Base-by-base conservation (phyloP, 73 alveolate genomes). In the Breviolum minutum region DNA sequence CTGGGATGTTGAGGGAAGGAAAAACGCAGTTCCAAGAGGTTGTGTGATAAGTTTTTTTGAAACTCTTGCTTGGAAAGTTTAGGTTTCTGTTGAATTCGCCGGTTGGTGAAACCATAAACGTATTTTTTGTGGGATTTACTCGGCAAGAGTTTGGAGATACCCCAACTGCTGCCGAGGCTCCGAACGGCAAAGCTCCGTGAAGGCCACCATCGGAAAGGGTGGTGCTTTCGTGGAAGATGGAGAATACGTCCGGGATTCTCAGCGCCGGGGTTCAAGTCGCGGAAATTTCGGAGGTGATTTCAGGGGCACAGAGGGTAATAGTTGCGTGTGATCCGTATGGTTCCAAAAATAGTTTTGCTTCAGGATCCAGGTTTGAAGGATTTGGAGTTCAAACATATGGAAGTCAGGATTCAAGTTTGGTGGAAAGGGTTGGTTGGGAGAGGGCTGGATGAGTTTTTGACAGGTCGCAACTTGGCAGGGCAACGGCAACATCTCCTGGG, bases 391-490 rank as follows among this genome's bases (percentile, higher is more conserved):
- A 40, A 40, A 40, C 0, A 40, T 40, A 40, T 40, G 54, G 54
- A 40, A 40, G 54, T 40, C 54, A 40, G 54, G 54, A 40, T 40
- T 40, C 54, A 40, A 40, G 54, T 40, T 40, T 40, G 54, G 54
- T 3, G 54, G 54, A 40, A 40, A 40, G 54, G 3, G 54, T 40
- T 40, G 54, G 54, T 40, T 40, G 54, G 0, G 54, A 0, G 54
- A 40, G 54, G 54, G 54, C 3, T 40, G 3, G 54, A 40, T 68
- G 77, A 17, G 17, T 68, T 20, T 12, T 30, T 40, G 48, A 16
- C 86, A 89, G 96, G 98, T 92, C 9, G 98, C 98, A n/a, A 92
- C 91, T 2, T 92, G 98, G 98, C 68, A 76, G 81, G 98, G 98
- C 81, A 74, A 11, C 27, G 98, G 98, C 30, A 92, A 73, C 66